Evolutionary conservation across 1,284 basidiomycete species (phyloP), one percentile per base, ranked within the genome.

Genomic region (Naganishia albida): DNA sequence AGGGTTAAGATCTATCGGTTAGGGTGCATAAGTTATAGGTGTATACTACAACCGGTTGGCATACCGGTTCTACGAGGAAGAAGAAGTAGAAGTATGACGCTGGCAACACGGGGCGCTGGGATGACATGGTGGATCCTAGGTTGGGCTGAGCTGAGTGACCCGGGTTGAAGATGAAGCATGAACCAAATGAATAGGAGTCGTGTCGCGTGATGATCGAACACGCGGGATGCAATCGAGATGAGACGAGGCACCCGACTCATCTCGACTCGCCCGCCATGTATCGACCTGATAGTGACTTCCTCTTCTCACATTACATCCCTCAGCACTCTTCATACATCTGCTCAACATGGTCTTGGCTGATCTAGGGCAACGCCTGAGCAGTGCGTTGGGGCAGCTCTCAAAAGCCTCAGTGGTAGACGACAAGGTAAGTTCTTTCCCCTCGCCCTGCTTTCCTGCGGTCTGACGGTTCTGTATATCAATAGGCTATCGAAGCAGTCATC

Each of bases 401-500:
- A 86, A 88, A 69, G 88, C 89, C 10, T 85, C 91, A 0, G 83
- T 93, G 46, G 85, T 96, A 62, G 93, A 96, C 74, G 93, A 96
- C 75, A 90, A 91, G 82, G 93, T 89, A 20, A 38, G 76, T 72
- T 56, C n/a, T n/a, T 60, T 54, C 49, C 28, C 18, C 13, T 42
- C 25, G 53, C 10, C 28, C 49, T 25, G 25, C 38, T 28, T 39
- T 23, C 42, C 53, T 57, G 18, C 49, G 49, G n/a, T 15, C 12
- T 44, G 48, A 15, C 39, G 7, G n/a, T n/a, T n/a, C 26, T 23
- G 1, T n/a, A 65, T 62, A 65, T 42, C 69, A 68, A 70, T 68
- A 90, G 93, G 91, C 93, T 53, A 87, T 99, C 73, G 95, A 98
- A 82, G 87, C 87, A 7, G 87, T 93, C 15, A 86, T 99, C 70